phyloP scores from a whole-genome alignment of 257 asterid species.

The Primulina tabacum region DNA sequence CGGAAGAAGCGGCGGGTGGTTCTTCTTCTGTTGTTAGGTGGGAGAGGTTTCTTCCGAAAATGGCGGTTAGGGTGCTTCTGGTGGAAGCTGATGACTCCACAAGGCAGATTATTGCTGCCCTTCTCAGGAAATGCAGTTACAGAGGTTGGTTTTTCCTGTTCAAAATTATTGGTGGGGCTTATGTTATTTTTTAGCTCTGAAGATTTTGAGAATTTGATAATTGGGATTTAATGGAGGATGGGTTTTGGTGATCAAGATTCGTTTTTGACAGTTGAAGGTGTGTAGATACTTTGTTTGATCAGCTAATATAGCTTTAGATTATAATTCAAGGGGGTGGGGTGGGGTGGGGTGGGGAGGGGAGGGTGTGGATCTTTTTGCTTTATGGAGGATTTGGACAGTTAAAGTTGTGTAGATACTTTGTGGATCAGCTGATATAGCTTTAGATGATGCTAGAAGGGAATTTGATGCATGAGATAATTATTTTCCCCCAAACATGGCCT shows the following conservation, averaged over 20 bases:
- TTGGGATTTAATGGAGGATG: conserved; percentile 20
- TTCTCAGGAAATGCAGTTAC: conserved; percentile 92
- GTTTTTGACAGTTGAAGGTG: conserved; percentile 16
- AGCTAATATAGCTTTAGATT: conserved; percentile 16
- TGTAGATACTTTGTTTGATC: conserved; percentile 15
- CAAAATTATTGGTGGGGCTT: background rate
- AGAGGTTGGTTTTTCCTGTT: conserved; percentile 52
- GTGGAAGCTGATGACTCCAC: conserved; percentile 98
- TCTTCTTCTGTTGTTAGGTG: conserved; percentile 44
- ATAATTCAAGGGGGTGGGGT: no score
- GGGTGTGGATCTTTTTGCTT: no score
- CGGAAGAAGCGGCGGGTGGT: conserved; percentile 19
- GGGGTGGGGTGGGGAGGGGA: no score
- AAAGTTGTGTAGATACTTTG: no score
- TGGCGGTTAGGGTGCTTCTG: conserved; percentile 71
- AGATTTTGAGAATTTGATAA: background rate
- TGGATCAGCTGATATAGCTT: no score
- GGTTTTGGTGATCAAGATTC: conserved; percentile 17
- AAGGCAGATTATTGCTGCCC: conserved; percentile 87
- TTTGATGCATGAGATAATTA: background rate
- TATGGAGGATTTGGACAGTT: no score
- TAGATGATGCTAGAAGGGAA: no score
- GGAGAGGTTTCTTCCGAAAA: conserved; percentile 83
- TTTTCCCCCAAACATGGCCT: background rate
- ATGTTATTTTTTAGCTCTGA: background rate